These are phyloP conservation scores for Heritiera littoralis DNA, from an alignment of 345 rosid species.

Conservation along the genomic window DNA sequence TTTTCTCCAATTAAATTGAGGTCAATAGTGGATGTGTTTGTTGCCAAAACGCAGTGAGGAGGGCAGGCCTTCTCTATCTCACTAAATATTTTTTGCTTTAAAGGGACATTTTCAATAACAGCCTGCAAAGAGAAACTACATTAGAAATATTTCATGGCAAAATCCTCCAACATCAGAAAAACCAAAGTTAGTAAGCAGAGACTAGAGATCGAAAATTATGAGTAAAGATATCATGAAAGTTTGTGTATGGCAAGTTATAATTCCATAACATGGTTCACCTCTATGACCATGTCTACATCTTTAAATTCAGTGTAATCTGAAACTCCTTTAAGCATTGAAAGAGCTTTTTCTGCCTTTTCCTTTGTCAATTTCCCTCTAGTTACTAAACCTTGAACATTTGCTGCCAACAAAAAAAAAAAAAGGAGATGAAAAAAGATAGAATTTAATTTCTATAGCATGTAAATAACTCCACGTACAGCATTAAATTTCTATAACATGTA, in stretches of 20 bases:
- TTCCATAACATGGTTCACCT: conserved; percentile 45
- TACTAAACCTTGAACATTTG: conserved; percentile 68
- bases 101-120: conserved; percentile 71
- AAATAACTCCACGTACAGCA: neutral
- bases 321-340: conserved; percentile 77
- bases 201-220: conserved; percentile 3
- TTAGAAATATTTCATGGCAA: conserved; percentile 9
- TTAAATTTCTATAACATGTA: conserved; percentile 13
- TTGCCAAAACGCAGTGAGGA: conserved; percentile 85
- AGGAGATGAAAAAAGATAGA: neutral
- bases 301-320: conserved; percentile 77
- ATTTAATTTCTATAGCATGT: conserved; percentile 10
- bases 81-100: conserved; percentile 87
- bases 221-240: conserved; percentile 1
- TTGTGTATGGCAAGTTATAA: neutral
- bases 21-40: conserved; percentile 89
- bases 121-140: conserved; percentile 60
- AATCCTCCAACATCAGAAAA: conserved; percentile 11
- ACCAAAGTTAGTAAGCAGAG: neutral
- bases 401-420: conserved; percentile 43
- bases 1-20: conserved; percentile 76
- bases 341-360: conserved; percentile 72
- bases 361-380: conserved; percentile 63
- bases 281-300: conserved; percentile 95
- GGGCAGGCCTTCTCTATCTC: conserved; percentile 85